phyloP scores from a whole-genome alignment of 2,329 filamentous ascomycete species.

The Aspergillus brunneoviolaceus region DNA sequence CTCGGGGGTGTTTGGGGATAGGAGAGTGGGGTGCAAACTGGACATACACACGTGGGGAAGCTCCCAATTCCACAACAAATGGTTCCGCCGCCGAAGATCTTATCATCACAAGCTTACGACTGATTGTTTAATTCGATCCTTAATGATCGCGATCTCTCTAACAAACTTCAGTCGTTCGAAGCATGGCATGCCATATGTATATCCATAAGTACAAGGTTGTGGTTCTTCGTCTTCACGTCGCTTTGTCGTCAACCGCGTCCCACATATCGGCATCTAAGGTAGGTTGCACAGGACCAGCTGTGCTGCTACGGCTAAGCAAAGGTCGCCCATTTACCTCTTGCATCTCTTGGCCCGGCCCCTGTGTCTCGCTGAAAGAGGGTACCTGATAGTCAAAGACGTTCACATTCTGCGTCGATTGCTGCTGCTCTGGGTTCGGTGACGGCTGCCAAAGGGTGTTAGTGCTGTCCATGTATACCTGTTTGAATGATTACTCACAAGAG shows the following conservation, averaged over 20 bases:
- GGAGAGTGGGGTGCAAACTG: slow-evolving; percentile 13
- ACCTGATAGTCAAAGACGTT: slow-evolving; percentile 44
- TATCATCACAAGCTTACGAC: background rate
- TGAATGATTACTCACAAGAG: background rate
- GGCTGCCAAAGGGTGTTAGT: slow-evolving; percentile 5
- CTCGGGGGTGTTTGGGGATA: background rate
- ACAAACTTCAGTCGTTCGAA: background rate
- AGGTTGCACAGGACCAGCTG: slow-evolving; percentile 10
- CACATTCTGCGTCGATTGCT: slow-evolving; percentile 18
- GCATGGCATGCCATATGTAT: background rate
- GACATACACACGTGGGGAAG: slow-evolving; percentile 14
- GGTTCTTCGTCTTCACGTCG: background rate
- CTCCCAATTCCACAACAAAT: background rate
- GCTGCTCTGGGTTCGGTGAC: slow-evolving; percentile 5
- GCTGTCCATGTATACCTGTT: background rate
- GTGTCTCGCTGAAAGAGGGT: slow-evolving; percentile 36
- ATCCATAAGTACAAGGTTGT: slow-evolving; percentile 3
- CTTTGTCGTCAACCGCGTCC: slow-evolving; percentile 1
- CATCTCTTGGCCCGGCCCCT: slow-evolving; percentile 38
- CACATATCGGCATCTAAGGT: slow-evolving; percentile 10
- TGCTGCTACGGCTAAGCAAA: slow-evolving; percentile 23
- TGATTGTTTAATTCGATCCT: background rate
- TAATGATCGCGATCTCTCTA: background rate
- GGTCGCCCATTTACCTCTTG: slow-evolving; percentile 33
- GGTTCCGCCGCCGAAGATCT: background rate